phyloP scores from a whole-genome alignment of 371 early-diverging fungal species.

The Mortierella sp. region DNA sequence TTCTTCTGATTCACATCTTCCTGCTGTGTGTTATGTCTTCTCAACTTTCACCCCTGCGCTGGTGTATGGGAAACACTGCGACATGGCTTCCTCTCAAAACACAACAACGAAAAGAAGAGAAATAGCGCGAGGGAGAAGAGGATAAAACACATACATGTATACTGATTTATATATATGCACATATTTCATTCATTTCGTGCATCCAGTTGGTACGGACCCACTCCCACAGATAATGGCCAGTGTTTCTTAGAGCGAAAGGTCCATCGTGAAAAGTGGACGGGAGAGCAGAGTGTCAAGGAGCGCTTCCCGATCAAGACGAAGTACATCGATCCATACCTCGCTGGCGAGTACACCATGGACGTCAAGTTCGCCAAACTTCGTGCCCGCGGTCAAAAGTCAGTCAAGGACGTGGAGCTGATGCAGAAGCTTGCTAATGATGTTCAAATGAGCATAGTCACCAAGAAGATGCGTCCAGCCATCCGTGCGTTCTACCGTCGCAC shows the following conservation, averaged over 20 bases:
- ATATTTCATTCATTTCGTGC: too few species aligned
- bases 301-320: conserved; percentile 98
- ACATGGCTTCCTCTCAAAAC: too few species aligned
- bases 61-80: too few species aligned
- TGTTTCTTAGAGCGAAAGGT: conserved; percentile 99
- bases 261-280: conserved; percentile 98
- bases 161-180: too few species aligned
- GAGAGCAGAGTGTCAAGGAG: conserved; percentile 95
- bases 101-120: too few species aligned
- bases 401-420: conserved; percentile 85
- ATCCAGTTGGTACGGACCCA: conserved; percentile 92
- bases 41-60: too few species aligned
- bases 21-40: too few species aligned
- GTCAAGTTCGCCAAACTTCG: conserved; percentile 85
- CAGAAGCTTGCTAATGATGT: conserved; percentile 88
- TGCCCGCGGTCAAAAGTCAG: conserved; percentile 82
- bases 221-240: conserved; percentile 76
- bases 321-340: conserved; percentile 88
- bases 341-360: conserved; percentile 87
- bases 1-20: too few species aligned
- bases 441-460: conserved; percentile 79
- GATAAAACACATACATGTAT: too few species aligned
- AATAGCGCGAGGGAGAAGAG: too few species aligned
- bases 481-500: conserved; percentile 98
- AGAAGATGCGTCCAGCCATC: conserved; percentile 81